Evolutionary conservation across 2,329 filamentous ascomycete genomes (phyloP), one percentile per base, ranked within the genome.

Genomic region (Fusarium solani-melongenae): DNA sequence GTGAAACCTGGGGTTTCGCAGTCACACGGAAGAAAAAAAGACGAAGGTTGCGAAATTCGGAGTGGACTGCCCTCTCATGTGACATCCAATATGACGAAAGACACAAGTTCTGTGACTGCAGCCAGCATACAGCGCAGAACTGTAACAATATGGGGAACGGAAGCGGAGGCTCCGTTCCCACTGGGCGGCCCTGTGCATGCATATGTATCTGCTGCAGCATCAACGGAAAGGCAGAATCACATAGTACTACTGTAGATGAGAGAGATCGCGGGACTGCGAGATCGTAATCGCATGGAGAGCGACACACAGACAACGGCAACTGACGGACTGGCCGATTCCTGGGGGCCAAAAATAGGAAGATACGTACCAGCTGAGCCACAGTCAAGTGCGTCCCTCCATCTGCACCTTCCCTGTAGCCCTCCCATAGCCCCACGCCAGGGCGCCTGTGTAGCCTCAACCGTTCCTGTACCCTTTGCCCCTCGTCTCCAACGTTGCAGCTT

Each of bases 271-370:
- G 36, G 39, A 46, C 51, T 53, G 49, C 31, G 34, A 68, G 67
- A 73, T 74, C 46, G 46, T 51, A 51, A 51, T 51, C 46, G 46
- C 27, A 51, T 27, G 41, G 41, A 29, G 55, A 62, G 39, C 24
- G 29, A 36, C 38, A 41, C 38, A 46, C 51, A 34, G 62, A 62
- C 57, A 51, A 62, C 61, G 64, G 51, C 62, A 63, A 70, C 36
- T 59, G 56, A 70, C 72, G 72, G 72, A 56, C 65, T 64, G 62
- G 61, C 72, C 72, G 72, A 72, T 56, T 62, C 65, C 64, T 66
- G 64, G 62, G 63, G 62, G 60, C 62, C 76, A 76, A 77, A 77
- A 77, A 77, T 78, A 78, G 77, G 76, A 66, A 64, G 57, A 63
- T 62, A 66, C 65, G 67, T 68, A 66, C 66, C 58, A 55, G 60